Percentiles rank a stretch among this genome's conserved stretches.
These are phyloP conservation scores for Marsdenia floribunda DNA, from an alignment of 257 asterid species.

Conservation along the genomic window DNA sequence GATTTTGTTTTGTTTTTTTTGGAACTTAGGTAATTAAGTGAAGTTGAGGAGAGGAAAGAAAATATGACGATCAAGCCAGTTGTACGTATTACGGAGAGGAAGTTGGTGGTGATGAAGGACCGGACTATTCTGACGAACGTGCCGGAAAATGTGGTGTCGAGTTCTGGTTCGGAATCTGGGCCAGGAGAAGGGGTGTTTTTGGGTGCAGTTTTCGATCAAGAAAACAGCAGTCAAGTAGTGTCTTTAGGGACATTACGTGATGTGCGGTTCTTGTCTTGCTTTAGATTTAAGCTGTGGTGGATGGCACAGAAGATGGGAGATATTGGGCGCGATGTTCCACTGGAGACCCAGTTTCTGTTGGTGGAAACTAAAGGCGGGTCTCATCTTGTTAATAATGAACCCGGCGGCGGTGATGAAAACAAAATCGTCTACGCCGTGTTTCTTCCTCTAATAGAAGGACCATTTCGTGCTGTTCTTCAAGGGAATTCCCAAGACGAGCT, in stretches of 20 bases:
- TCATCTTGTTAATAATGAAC: slow-evolving; percentile 22
- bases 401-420: slow-evolving; percentile 39
- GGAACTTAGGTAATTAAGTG: slow-evolving; percentile 15
- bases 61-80: slow-evolving; percentile 31
- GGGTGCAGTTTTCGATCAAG: slow-evolving; percentile 31
- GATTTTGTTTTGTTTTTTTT: neutral
- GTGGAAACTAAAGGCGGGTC: slow-evolving; percentile 58
- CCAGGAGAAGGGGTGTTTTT: slow-evolving; percentile 39
- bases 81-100: slow-evolving; percentile 26
- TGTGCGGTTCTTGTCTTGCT: slow-evolving; percentile 69
- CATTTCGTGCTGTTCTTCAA: slow-evolving; percentile 66
- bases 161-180: slow-evolving; percentile 28
- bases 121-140: slow-evolving; percentile 29
- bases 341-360: slow-evolving; percentile 75
- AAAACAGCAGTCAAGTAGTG: slow-evolving; percentile 29
- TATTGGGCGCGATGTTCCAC: slow-evolving; percentile 62
- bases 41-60: slow-evolving; percentile 11
- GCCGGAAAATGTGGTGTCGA: slow-evolving; percentile 32
- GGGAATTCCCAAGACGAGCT: slow-evolving; percentile 64
- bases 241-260: slow-evolving; percentile 38
- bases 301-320: slow-evolving; percentile 92
- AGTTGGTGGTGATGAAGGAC: slow-evolving; percentile 33
- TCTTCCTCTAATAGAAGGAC: slow-evolving; percentile 65
- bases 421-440: slow-evolving; percentile 51
- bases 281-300: slow-evolving; percentile 90